Conservation (phyloP, 116 monocot genomes). For the Zostera marina region DNA sequence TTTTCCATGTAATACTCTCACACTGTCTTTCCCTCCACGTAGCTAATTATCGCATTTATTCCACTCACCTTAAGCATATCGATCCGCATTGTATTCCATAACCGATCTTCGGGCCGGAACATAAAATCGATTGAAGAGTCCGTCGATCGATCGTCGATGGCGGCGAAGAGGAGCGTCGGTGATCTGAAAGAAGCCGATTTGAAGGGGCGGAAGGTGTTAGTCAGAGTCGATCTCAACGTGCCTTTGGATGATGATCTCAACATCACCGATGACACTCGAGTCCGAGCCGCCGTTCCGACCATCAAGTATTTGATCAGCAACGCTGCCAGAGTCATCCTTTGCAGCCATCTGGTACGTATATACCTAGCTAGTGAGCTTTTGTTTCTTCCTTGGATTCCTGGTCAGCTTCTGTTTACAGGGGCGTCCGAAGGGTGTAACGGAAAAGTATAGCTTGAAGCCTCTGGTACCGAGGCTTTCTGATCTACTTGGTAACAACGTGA, state of each 20-base stretch:
- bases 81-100: too few relatives aligned
- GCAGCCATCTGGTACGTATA: constrained; percentile 6
- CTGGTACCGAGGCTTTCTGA: constrained; percentile 27
- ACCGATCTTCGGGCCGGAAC: too few relatives aligned
- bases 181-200: constrained; percentile 11
- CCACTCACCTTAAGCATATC: too few relatives aligned
- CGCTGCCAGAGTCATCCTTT: constrained; percentile 28
- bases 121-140: too few relatives aligned
- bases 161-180: constrained; percentile 12
- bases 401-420: too few relatives aligned
- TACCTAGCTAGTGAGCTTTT: too few relatives aligned
- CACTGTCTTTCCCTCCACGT: too few relatives aligned
- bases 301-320: constrained; percentile 23
- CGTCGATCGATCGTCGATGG: background rate
- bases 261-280: constrained; percentile 15
- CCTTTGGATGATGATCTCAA: constrained; percentile 10
- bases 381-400: constrained; percentile 1
- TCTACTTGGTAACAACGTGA: constrained; percentile 34
- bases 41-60: too few relatives aligned
- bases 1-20: too few relatives aligned
- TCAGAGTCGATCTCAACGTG: constrained; percentile 17
- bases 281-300: constrained; percentile 26
- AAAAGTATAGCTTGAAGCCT: constrained; percentile 46
- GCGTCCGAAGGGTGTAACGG: constrained; percentile 42
- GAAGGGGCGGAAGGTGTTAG: constrained; percentile 12